Base-by-base conservation (phyloP, 2,329 filamentous ascomycete genomes). In the Pseudocercospora cruenta region DNA sequence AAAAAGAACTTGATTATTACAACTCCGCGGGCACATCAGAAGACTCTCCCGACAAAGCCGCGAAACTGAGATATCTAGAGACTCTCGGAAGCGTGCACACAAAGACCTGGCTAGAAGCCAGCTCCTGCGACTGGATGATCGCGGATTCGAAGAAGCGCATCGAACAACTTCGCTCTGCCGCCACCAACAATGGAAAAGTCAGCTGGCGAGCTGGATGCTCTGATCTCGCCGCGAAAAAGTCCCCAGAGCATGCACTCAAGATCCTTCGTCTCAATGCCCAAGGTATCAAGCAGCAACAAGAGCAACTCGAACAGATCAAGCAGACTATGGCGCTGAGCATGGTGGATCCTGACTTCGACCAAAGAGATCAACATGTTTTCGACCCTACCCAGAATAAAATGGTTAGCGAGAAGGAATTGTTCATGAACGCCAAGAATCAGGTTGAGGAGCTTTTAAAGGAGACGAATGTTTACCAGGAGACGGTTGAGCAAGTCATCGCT, bases 1-100 rank as follows among this genome's bases (percentile, higher is more conserved):
- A 67, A 9, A 63, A 65, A 51, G 67, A 67, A 28, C 57, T 62
- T 6, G 49, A 65, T 22, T 66, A 58, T 26, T 66, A 67, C 57
- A 66, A 66, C 39, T 21, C 12, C 14, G 12, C 16, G 12, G 51
- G 5, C 39, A 60, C 28, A 19, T 24, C n/a, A 43, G 26, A 21
- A 9, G 39, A 58, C 3, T 31, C 26, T 47, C 28, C 33, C 19
- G 16, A 24, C 4, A 51, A 62, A 24, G 12, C 24, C 12, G 49
- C 43, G 1, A 59, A 58, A 33, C 21, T 62, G 19, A 24, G n/a
- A 14, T 65, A 65, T 55, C 26, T 67, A 12, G 14, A 63, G 33
- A 58, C 12, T 1, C 33, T 67, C 10, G 36, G 39, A 9, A 26
- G 8, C 4, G 12, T 33, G 19, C 65, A 69, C 24, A 12, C 45